Conservation (phyloP, 2,329 filamentous ascomycete genomes). For the Colletotrichum endophyticum region DNA sequence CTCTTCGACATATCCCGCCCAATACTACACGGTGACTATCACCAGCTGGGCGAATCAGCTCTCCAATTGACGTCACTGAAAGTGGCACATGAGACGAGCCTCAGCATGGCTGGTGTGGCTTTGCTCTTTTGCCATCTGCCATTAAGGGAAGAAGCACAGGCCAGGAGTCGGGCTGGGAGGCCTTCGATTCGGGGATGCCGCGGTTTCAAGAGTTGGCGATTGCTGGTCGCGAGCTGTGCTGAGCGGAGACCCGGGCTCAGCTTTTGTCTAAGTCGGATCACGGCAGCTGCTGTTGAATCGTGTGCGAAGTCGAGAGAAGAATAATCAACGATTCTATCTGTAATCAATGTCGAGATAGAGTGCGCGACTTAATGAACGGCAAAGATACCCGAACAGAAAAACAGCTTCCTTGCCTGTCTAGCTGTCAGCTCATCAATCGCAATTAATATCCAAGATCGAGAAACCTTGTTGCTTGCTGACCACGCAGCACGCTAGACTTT, state of each 20-base stretch:
- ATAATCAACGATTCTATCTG: background rate
- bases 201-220: background rate
- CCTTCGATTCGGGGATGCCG: background rate
- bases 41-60: background rate
- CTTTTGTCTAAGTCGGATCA: background rate
- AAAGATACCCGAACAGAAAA: background rate
- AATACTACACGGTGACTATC: background rate
- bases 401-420: fast-evolving
- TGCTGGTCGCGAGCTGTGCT: background rate
- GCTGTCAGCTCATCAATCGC: background rate
- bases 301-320: background rate
- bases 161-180: background rate
- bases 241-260: background rate
- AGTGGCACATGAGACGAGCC: background rate
- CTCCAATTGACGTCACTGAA: background rate
- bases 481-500: background rate
- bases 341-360: background rate
- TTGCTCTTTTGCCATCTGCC: background rate
- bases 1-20: background rate
- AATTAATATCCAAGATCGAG: background rate
- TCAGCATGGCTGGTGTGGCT: background rate
- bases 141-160: background rate
- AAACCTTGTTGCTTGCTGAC: background rate
- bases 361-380: background rate
- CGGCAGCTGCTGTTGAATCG: background rate